A percentile compares a stretch with the other conserved stretches of the same genome.
phyloP scores from a whole-genome alignment of 768 basidiomycete species.

The Amanita thiersii region DNA sequence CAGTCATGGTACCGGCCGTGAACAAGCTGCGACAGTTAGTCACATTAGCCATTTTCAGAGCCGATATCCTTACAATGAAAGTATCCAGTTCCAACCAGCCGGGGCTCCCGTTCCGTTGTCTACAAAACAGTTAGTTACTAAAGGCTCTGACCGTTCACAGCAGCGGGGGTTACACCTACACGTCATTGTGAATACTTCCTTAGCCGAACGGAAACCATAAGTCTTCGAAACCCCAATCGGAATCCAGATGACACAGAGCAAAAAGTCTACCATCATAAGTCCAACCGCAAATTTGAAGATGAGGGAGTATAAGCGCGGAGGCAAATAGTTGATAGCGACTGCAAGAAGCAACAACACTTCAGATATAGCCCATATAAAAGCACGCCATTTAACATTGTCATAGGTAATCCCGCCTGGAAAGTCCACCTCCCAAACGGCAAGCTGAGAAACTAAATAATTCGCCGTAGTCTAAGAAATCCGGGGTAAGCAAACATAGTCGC shows the following conservation, averaged over 20 bases:
- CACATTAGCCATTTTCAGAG: background rate
- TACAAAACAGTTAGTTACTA: conserved; percentile 26
- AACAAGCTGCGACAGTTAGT: conserved; percentile 49
- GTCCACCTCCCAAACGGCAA: conserved; percentile 70
- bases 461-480: conserved; percentile 56
- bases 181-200: conserved; percentile 76
- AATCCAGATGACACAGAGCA: conserved; percentile 85
- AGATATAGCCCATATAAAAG: conserved; percentile 76
- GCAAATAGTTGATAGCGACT: conserved; percentile 80
- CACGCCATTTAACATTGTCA: conserved; percentile 77
- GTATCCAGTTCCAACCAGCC: conserved; percentile 85
- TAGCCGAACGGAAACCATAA: conserved; percentile 80
- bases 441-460: conserved; percentile 82
- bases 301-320: conserved; percentile 62
- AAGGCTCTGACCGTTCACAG: too few species aligned
- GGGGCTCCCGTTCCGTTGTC: conserved; percentile 88
- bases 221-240: conserved; percentile 86
- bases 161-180: too few species aligned
- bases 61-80: conserved; percentile 56
- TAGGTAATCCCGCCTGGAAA: conserved; percentile 75
- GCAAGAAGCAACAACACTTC: conserved; percentile 64
- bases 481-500: background rate
- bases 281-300: conserved; percentile 72
- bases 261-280: conserved; percentile 79
- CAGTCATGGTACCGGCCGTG: conserved; percentile 81